phyloP scores from a whole-genome alignment of 2,329 filamentous ascomycete genomes.

The Fusarium dlaminii region DNA sequence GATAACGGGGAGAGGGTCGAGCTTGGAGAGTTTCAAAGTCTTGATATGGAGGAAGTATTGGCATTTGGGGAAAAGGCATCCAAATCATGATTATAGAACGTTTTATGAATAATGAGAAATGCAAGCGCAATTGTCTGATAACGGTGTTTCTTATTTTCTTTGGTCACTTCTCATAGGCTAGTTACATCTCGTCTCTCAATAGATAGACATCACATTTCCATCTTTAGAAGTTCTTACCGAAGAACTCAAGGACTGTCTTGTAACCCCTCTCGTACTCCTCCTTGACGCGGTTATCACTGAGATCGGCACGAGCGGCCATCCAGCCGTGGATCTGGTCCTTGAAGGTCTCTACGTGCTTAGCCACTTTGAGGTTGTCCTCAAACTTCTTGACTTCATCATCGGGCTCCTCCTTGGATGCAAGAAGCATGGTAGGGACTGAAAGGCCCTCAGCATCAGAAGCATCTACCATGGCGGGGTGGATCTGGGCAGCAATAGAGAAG shows the following conservation, averaged over 20 bases:
- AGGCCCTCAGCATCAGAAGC: conserved; percentile 67
- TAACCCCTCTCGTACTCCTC: conserved; percentile 71
- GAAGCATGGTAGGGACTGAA: conserved; percentile 68
- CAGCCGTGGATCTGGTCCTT: conserved; percentile 75
- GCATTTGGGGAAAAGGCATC: conserved; percentile 51
- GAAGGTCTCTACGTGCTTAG: conserved; percentile 73
- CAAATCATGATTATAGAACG: not conserved
- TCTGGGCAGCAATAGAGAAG: conserved; percentile 63
- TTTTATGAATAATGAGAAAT: conserved; percentile 1
- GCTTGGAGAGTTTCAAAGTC: conserved; percentile 53
- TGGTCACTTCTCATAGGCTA: conserved; percentile 16
- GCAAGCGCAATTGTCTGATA: not conserved
- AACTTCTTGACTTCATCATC: conserved; percentile 65
- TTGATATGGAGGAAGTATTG: conserved; percentile 58
- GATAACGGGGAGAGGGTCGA: conserved; percentile 51
- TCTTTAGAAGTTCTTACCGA: conserved; percentile 60
- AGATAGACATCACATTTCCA: not conserved
- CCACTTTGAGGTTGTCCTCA: conserved; percentile 60
- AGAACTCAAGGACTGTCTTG: conserved; percentile 67
- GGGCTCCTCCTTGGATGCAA: conserved; percentile 73
- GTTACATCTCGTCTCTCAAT: not conserved
- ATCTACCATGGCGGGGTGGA: conserved; percentile 73
- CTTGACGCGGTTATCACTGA: conserved; percentile 65
- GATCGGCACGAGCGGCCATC: conserved; percentile 74
- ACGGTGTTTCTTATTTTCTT: not conserved